phyloP scores from a whole-genome alignment of 129 eudicot species.

The Lactuca sativa region DNA sequence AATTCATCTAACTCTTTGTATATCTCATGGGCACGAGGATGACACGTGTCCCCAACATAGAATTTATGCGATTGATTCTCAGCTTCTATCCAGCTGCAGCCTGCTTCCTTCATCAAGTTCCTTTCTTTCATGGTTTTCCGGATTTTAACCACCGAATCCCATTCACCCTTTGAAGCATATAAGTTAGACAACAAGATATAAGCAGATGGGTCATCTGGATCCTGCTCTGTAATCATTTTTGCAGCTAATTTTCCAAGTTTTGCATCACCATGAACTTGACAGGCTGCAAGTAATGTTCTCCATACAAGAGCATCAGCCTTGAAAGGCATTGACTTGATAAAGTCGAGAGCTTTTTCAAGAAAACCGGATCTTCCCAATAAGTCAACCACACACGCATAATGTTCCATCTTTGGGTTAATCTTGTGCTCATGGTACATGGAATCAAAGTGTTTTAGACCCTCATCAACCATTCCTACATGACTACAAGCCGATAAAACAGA shows the following conservation, averaged over 20 bases:
- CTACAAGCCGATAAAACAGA: conserved; percentile 79
- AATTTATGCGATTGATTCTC: conserved; percentile 60
- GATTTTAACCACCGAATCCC: conserved; percentile 54
- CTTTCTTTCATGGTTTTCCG: conserved; percentile 66
- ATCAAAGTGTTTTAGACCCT: conserved; percentile 52
- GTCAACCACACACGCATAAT: conserved; percentile 80
- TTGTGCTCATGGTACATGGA: conserved; percentile 54
- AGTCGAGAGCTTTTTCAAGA: conserved; percentile 43
- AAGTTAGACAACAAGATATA: conserved; percentile 63
- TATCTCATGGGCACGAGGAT: conserved; percentile 55
- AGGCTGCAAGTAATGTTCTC: conserved; percentile 76
- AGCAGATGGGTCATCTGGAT: conserved; percentile 68
- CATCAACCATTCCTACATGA: conserved; percentile 56
- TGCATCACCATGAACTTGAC: conserved; percentile 56
- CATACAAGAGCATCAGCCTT: conserved; percentile 61
- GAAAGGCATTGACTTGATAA: conserved; percentile 62
- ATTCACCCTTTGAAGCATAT: conserved; percentile 65
- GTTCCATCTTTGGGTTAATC: conserved; percentile 68
- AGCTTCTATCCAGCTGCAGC: conserved; percentile 80
- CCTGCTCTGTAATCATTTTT: conserved; percentile 56
- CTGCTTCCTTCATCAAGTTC: conserved; percentile 71
- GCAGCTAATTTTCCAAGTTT: conserved; percentile 60
- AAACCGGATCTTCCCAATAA: conserved; percentile 59
- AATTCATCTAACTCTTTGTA: conserved; percentile 54
- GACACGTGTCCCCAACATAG: conserved; percentile 66